Conservation (phyloP, 164 flowering plant genomes). For the Tetrastigma voinierianum region DNA sequence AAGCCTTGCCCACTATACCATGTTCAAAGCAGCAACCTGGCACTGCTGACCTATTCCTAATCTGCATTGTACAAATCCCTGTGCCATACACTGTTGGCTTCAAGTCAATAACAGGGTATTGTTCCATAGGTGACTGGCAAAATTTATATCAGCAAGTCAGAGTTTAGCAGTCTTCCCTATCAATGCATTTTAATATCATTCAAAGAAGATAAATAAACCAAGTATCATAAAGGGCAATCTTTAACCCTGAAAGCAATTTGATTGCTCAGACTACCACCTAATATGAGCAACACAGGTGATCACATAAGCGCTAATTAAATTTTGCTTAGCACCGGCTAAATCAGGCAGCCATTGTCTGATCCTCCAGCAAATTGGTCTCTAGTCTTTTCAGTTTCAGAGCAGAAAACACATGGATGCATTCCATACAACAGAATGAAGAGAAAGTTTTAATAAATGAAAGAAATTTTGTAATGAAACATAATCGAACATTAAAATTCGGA, state of each 20-base stretch:
- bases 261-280: background rate
- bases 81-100: background rate
- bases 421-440: background rate
- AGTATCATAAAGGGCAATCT: background rate
- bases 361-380: background rate
- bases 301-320: background rate
- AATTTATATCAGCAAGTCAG: background rate
- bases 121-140: background rate
- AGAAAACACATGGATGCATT: background rate
- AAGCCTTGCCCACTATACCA: background rate
- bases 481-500: slow-evolving; percentile 1
- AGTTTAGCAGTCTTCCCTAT: background rate
- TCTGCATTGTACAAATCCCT: background rate
- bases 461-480: background rate
- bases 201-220: background rate
- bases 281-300: background rate
- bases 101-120: background rate
- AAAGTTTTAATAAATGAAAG: background rate
- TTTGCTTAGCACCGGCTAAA: background rate
- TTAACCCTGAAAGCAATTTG: background rate
- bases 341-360: background rate
- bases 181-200: background rate
- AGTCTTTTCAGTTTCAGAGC: background rate
- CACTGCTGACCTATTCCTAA: background rate
- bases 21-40: background rate